phyloP scores from a whole-genome alignment of 2,329 filamentous ascomycete species.

The Clonostachys byssicola region DNA sequence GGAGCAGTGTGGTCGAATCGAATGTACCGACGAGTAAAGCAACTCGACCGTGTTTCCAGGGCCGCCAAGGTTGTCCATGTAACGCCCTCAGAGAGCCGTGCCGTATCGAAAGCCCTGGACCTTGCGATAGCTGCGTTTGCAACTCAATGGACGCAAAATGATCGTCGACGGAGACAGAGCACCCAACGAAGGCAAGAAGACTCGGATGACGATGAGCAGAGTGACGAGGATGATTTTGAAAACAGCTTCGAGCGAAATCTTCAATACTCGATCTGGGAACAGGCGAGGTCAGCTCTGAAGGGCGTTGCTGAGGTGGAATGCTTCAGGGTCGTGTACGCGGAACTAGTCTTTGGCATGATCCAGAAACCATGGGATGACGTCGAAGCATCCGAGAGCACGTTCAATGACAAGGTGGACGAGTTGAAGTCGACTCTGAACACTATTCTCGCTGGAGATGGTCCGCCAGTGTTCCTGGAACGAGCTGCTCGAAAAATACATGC shows the following conservation, averaged over 20 bases:
- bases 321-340: constrained; percentile 31
- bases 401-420: constrained; percentile 3
- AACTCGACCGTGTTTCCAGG: constrained; percentile 38
- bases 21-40: constrained; percentile 43
- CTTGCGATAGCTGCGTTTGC: constrained; percentile 47
- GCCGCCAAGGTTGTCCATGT: constrained; percentile 31
- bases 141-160: constrained; percentile 32
- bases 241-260: constrained; percentile 31
- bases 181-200: background rate
- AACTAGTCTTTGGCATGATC: constrained; percentile 31
- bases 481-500: constrained; percentile 30
- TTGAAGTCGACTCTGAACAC: constrained; percentile 22
- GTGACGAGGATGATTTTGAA: background rate
- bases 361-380: constrained; percentile 22
- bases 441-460: constrained; percentile 17
- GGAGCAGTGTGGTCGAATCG: constrained; percentile 37
- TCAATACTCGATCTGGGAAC: constrained; percentile 30
- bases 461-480: constrained; percentile 24
- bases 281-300: constrained; percentile 26
- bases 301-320: constrained; percentile 30
- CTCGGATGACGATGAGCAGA: background rate
- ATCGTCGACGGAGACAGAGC: background rate
- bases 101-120: constrained; percentile 38
- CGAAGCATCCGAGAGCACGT: background rate
- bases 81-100: constrained; percentile 32